phyloP scores from a whole-genome alignment of 2,329 filamentous ascomycete genomes.

The Paradendryphiella salina region DNA sequence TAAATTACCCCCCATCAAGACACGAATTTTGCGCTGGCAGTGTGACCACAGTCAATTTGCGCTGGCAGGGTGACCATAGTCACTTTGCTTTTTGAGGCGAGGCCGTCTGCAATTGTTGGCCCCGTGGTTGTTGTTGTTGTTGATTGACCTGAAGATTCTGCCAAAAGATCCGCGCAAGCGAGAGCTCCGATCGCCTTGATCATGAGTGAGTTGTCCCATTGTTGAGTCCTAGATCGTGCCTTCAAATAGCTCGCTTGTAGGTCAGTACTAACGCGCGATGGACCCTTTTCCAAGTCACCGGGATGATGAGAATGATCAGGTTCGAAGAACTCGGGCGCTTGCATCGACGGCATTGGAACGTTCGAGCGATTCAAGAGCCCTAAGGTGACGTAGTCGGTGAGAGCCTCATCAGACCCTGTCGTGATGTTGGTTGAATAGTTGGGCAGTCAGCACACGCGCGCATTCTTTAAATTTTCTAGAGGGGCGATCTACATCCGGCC shows the following conservation, averaged over 20 bases:
- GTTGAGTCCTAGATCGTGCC: neutral
- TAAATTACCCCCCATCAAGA: neutral
- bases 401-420: constrained; percentile 15
- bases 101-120: neutral
- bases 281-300: neutral
- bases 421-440: neutral
- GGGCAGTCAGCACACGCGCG: constrained; percentile 4
- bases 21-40: neutral
- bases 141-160: neutral
- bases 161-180: neutral
- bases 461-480: constrained; percentile 4
- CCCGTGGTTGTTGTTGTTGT: neutral
- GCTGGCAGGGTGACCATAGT: neutral
- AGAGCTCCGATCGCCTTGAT: neutral
- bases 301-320: neutral
- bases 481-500: constrained; percentile 3
- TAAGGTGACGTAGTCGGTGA: constrained; percentile 30
- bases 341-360: neutral
- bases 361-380: neutral
- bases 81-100: neutral
- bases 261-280: neutral
- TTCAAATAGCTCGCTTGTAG: neutral
- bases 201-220: neutral
- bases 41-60: neutral
- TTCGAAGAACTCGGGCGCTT: neutral